Evolutionary conservation across 2,329 filamentous ascomycete species (phyloP).

Genomic region (Pestalotiopsis sp.): DNA sequence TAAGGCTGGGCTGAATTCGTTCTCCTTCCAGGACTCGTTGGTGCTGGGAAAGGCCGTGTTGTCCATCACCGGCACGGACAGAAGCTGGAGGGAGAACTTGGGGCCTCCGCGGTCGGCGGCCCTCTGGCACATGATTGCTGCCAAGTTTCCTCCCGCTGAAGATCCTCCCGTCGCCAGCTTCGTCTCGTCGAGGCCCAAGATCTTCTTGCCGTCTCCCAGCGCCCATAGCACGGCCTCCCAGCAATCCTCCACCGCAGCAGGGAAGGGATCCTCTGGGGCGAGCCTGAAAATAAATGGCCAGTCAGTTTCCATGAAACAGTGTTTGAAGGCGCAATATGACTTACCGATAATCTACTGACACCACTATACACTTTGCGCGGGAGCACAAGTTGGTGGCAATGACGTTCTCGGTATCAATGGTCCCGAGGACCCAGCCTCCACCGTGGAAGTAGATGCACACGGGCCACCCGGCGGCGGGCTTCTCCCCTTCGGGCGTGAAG

Average conservation of each 20-base stretch:
- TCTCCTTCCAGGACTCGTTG: constrained; percentile 51
- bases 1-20: constrained; percentile 53
- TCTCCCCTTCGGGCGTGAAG: constrained; percentile 50
- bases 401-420: constrained; percentile 59
- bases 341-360: constrained; percentile 59
- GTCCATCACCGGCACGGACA: constrained; percentile 60
- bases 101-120: constrained; percentile 36
- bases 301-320: not conserved
- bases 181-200: constrained; percentile 42
- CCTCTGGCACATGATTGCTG: constrained; percentile 55
- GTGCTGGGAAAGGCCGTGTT: constrained; percentile 52
- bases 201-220: constrained; percentile 26
- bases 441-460: constrained; percentile 60
- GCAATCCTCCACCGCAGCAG: constrained; percentile 58
- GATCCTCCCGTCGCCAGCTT: constrained; percentile 51
- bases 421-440: constrained; percentile 61
- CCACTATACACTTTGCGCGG: constrained; percentile 51
- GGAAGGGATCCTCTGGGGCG: constrained; percentile 58
- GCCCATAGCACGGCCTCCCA: constrained; percentile 58
- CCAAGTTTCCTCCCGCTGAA: constrained; percentile 56
- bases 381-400: constrained; percentile 57
- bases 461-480: constrained; percentile 53
- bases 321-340: not conserved
- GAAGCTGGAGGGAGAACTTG: constrained; percentile 49
- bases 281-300: constrained; percentile 36